Base-by-base conservation (phyloP, 441 rosid genomes). In the Adansonia gregorii region DNA sequence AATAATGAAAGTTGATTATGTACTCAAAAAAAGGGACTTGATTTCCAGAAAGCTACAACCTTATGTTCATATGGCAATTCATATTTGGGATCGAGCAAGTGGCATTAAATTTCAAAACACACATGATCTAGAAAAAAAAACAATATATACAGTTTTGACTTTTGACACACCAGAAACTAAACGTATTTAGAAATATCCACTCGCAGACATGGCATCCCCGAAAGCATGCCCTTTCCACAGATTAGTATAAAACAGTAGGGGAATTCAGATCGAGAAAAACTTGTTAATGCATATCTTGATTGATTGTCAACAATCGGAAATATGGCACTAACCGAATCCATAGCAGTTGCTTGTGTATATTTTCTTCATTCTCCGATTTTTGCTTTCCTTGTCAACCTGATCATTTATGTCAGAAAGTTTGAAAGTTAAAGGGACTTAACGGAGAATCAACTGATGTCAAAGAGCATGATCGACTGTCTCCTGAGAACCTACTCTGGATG, bases 91-190 rank as follows among this genome's bases (percentile, higher is more conserved):
- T 11, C 15, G 35, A 31, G 41, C 70, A 66, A 66, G 2, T 12
- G 9, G 19, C 12, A 11, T 27, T 14, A 31, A 27, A 12, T 27
- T 66, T 9, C 15, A 8, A 41, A 66, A 41, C 24, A 66, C 49
- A 65, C 35, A 31, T 31, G 35, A 31, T 31, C 35, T 31, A 31
- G 35, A 31, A 31, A 31, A 31, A 24, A 31, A 31, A 31, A 31
- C 35, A 31, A 31, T 31, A 49, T 61, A 74, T 60, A 61, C 46
- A 61, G 63, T 74, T 70, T 4, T n/a, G 75, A 54, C 64, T 31
- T 31, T 31, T 31, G 35, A 1, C 35, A 31, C 35, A 31, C 35
- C 35, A 31, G 2, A 31, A 31, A 31, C 35, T 31, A 31, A 31
- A 31, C 35, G 3, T 31, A 31, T 31, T 0, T 31, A 31, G 35